Evolutionary conservation across 2,329 filamentous ascomycete genomes (phyloP).

Genomic region (Clonostachys solani): DNA sequence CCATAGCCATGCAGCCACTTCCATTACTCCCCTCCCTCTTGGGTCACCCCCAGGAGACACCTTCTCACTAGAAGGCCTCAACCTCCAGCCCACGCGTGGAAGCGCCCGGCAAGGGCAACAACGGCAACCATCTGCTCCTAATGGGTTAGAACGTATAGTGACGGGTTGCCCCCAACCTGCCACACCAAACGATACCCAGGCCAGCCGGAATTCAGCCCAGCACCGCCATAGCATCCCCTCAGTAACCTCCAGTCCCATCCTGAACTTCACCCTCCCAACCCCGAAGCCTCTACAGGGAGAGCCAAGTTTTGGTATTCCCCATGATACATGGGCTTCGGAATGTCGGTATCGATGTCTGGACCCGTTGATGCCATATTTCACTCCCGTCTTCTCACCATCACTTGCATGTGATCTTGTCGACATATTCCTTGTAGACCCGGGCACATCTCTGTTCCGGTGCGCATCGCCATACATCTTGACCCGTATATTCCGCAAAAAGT

Average conservation of each 20-base stretch:
- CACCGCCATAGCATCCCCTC: slow-evolving; percentile 7
- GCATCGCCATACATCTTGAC: slow-evolving; percentile 43
- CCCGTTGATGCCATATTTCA: slow-evolving; percentile 30
- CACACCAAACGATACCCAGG: no score
- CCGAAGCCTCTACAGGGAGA: slow-evolving; percentile 10
- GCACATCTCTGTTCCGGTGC: slow-evolving; percentile 33
- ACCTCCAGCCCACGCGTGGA: no score
- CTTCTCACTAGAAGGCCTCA: no score
- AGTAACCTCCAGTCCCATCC: slow-evolving; percentile 7
- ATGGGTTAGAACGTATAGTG: no score
- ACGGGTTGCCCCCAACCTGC: no score
- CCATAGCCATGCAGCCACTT: no score
- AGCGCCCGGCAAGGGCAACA: no score
- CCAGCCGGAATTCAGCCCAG: no score
- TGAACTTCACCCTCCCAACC: slow-evolving; percentile 10
- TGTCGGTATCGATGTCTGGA: slow-evolving; percentile 33
- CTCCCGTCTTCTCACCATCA: slow-evolving; percentile 28
- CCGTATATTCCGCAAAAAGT: slow-evolving; percentile 37
- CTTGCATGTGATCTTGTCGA: slow-evolving; percentile 42
- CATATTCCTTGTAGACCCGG: slow-evolving; percentile 39
- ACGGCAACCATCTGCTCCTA: no score
- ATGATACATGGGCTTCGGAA: slow-evolving; percentile 10
- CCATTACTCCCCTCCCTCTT: no score
- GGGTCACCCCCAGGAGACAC: no score
- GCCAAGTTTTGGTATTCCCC: not conserved